A percentile compares a stretch with the other conserved stretches of the same genome.
Evolutionary conservation across 805 yeast species (phyloP).

Genomic region (Teunomyces atbi): DNA sequence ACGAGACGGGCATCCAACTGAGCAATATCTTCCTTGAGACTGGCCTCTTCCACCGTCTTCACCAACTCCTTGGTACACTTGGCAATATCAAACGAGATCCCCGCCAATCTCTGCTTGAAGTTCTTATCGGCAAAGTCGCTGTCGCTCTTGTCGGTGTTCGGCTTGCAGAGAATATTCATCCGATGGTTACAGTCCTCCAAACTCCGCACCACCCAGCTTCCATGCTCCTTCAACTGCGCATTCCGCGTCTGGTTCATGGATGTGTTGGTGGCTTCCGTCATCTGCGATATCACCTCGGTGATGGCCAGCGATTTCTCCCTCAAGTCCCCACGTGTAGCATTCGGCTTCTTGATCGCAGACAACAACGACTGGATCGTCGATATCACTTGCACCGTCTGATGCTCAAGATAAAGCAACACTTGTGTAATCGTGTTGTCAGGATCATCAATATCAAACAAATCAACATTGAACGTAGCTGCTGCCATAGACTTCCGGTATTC

Average conservation of each 20-base stretch:
- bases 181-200: conserved; percentile 82
- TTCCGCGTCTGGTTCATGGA: conserved; percentile 89
- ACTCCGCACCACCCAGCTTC: conserved; percentile 85
- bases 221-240: conserved; percentile 82
- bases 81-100: conserved; percentile 94
- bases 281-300: conserved; percentile 71
- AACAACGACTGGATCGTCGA: conserved; percentile 83
- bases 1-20: conserved; percentile 66
- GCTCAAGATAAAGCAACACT: conserved; percentile 81
- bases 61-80: conserved; percentile 95
- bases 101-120: conserved; percentile 91
- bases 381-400: conserved; percentile 89
- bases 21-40: conserved; percentile 81
- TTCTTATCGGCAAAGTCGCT: conserved; percentile 78
- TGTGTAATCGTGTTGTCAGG: conserved; percentile 88
- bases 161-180: conserved; percentile 68
- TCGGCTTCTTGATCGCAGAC: conserved; percentile 71
- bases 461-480: conserved; percentile 63
- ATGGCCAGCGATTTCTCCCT: conserved; percentile 75
- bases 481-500: conserved; percentile 48
- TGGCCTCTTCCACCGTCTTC: conserved; percentile 93
- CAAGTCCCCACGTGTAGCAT: conserved; percentile 72
- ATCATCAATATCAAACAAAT: conserved; percentile 75
- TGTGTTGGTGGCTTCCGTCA: conserved; percentile 85
- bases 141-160: conserved; percentile 43